Percentiles rank a stretch among this genome's conserved stretches.
phyloP scores from a whole-genome alignment of 176 grass and related monocot genomes.

The Carex littledalei region DNA sequence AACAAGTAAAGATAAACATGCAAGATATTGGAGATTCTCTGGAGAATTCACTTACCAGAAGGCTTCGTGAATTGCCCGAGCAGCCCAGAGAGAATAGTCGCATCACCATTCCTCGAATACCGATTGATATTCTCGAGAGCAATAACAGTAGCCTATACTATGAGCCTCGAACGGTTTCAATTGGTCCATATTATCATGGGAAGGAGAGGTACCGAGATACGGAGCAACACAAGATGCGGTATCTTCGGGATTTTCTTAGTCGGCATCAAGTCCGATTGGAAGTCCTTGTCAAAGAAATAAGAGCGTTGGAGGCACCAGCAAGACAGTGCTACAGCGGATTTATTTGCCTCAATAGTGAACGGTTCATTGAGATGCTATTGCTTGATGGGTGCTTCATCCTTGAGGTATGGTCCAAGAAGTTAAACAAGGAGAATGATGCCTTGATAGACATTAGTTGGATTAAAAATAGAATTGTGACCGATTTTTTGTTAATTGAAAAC shows the following conservation, averaged over 20 bases:
- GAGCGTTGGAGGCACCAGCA: background rate
- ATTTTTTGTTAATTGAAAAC: conserved; percentile 13
- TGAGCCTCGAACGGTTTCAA: background rate
- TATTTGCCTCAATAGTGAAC: background rate
- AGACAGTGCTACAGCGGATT: background rate
- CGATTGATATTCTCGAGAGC: background rate
- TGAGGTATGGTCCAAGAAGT: background rate
- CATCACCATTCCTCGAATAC: background rate
- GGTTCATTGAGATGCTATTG: conserved; percentile 19
- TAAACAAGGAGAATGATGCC: background rate
- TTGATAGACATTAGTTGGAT: background rate
- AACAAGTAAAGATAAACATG: background rate
- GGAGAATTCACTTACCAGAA: background rate
- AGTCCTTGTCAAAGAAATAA: background rate
- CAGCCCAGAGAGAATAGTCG: background rate
- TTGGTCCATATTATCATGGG: background rate
- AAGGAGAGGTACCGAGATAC: background rate
- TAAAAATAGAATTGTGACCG: background rate
- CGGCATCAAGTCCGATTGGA: background rate
- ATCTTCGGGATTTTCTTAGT: background rate
- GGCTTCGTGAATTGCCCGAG: background rate
- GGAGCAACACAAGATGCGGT: background rate
- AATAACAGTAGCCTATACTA: background rate
- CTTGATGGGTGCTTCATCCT: conserved; percentile 20
- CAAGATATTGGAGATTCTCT: background rate